phyloP scores from a whole-genome alignment of 2,329 filamentous ascomycete species.

The Sphaerulina populicola region DNA sequence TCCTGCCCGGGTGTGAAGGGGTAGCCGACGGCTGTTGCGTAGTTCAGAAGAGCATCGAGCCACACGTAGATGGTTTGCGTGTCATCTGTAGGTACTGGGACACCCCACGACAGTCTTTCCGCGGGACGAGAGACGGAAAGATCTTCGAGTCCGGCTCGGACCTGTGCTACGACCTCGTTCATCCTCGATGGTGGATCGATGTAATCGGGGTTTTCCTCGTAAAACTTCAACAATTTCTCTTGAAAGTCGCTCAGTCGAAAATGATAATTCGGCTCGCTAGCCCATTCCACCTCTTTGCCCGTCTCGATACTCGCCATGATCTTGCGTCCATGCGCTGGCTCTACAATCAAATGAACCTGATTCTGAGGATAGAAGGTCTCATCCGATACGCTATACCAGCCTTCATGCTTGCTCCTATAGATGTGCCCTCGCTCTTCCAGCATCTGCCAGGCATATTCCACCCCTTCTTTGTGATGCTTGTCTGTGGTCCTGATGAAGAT shows the following conservation, averaged over 20 bases:
- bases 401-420: slow-evolving; percentile 43
- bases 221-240: slow-evolving; percentile 71
- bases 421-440: slow-evolving; percentile 49
- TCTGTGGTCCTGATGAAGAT: slow-evolving; percentile 92
- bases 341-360: slow-evolving; percentile 62
- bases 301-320: slow-evolving; percentile 72
- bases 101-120: slow-evolving; percentile 74
- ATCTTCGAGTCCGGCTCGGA: slow-evolving; percentile 70
- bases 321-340: slow-evolving; percentile 72
- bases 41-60: slow-evolving; percentile 93
- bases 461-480: slow-evolving; percentile 67
- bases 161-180: slow-evolving; percentile 69
- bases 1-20: slow-evolving; percentile 64
- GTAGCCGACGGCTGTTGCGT: slow-evolving; percentile 80
- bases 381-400: slow-evolving; percentile 95
- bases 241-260: slow-evolving; percentile 80
- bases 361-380: slow-evolving; percentile 88
- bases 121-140: slow-evolving; percentile 79
- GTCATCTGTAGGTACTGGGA: slow-evolving; percentile 74
- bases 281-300: slow-evolving; percentile 89
- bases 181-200: slow-evolving; percentile 65
- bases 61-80: slow-evolving; percentile 95
- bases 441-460: slow-evolving; percentile 81
- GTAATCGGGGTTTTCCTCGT: slow-evolving; percentile 66
- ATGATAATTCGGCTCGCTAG: slow-evolving; percentile 86